These are phyloP conservation scores for Lactarius vividus DNA, from an alignment of 768 basidiomycete genomes.

Conservation along the genomic window DNA sequence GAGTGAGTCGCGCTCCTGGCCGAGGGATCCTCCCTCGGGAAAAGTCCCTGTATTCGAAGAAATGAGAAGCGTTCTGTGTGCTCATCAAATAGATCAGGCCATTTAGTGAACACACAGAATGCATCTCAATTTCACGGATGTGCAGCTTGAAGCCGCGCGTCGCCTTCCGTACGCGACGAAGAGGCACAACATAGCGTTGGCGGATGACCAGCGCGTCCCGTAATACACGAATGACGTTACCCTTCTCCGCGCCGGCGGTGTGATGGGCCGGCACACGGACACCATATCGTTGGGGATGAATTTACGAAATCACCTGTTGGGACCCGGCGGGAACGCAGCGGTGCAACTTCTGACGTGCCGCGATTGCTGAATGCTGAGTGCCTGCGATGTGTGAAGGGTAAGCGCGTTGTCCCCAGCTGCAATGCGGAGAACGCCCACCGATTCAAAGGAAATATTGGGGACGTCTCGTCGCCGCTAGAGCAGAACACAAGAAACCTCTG, in stretches of 20 bases:
- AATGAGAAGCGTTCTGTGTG: background rate
- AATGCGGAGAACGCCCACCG: slow-evolving; percentile 21
- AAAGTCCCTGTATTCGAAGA: background rate
- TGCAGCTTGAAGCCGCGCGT: slow-evolving; percentile 19
- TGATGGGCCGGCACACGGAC: slow-evolving; percentile 22
- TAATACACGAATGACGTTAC: slow-evolving; percentile 21
- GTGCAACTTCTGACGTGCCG: slow-evolving; percentile 15
- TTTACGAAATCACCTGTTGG: slow-evolving; percentile 17
- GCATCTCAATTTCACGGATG: background rate
- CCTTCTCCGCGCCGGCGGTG: slow-evolving; percentile 6
- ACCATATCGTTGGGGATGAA: slow-evolving; percentile 12
- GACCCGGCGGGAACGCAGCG: slow-evolving; percentile 4
- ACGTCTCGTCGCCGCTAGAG: slow-evolving; percentile 13
- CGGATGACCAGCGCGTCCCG: slow-evolving; percentile 4
- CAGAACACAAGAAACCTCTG: slow-evolving; percentile 4
- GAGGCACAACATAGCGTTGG: slow-evolving; percentile 21
- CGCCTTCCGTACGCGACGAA: slow-evolving; percentile 7
- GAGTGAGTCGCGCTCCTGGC: background rate
- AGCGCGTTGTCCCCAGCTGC: slow-evolving; percentile 15
- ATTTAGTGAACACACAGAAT: background rate
- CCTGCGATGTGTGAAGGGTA: slow-evolving; percentile 19
- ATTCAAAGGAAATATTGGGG: slow-evolving; percentile 4
- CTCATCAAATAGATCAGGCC: background rate
- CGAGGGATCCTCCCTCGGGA: slow-evolving; percentile 8
- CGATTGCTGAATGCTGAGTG: background rate